Conservation (phyloP, 345 rosid species). For the Atalantia buxifolia region DNA sequence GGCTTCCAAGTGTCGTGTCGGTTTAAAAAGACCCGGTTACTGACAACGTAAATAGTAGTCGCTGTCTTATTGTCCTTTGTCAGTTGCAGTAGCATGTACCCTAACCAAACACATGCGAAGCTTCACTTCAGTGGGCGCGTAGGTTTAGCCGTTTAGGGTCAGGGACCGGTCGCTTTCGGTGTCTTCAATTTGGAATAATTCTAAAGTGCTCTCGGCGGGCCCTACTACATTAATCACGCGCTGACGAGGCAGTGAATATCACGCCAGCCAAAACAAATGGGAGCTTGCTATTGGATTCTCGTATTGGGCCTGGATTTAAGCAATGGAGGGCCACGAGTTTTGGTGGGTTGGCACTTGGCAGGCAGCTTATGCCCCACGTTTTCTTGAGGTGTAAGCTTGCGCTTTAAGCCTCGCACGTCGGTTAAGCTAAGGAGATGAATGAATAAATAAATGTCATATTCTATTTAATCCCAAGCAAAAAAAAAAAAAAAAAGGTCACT, state of each 20-base stretch:
- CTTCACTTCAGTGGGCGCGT: neutral
- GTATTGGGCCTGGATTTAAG: neutral
- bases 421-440: neutral
- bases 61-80: neutral
- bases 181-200: neutral
- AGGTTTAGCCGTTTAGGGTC: neutral
- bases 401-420: neutral
- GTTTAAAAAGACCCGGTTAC: neutral
- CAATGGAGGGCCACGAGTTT: neutral
- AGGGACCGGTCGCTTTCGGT: slow-evolving; percentile 4
- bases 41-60: neutral
- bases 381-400: neutral
- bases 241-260: too few species aligned
- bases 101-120: too few species aligned
- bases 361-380: neutral
- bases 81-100: too few species aligned
- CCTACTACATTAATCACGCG: neutral
- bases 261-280: neutral
- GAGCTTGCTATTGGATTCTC: neutral
- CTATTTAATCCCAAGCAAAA: too few species aligned
- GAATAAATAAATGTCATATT: too few species aligned
- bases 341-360: neutral
- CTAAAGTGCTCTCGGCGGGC: neutral
- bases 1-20: slow-evolving; percentile 14
- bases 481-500: neutral